A percentile compares a stretch with the other conserved stretches of the same genome.
Evolutionary conservation across 129 eudicot species (phyloP).

Genomic region (Flaveria ramosissima): DNA sequence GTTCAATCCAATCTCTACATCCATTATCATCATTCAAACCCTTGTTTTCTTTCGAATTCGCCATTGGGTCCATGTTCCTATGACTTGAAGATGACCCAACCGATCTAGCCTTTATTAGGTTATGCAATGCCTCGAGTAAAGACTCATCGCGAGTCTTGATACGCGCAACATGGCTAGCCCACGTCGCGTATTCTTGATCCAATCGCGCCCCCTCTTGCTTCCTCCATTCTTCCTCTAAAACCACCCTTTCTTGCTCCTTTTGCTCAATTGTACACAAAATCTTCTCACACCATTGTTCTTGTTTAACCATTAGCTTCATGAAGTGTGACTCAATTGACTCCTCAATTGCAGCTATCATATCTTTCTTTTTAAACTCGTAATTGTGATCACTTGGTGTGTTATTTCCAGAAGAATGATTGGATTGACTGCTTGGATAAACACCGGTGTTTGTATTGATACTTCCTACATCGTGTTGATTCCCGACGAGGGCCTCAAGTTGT

Average conservation of each 20-base stretch:
- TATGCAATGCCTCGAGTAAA: slow-evolving; percentile 67
- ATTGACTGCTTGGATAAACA: slow-evolving; percentile 47
- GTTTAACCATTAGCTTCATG: slow-evolving; percentile 75
- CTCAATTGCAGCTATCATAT: slow-evolving; percentile 49
- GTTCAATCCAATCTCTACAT: slow-evolving; percentile 51
- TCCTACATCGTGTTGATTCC: slow-evolving; percentile 37
- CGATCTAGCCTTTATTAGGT: slow-evolving; percentile 46
- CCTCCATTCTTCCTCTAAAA: slow-evolving; percentile 86
- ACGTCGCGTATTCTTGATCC: slow-evolving; percentile 65
- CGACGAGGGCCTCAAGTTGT: slow-evolving; percentile 92
- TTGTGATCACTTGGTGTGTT: slow-evolving; percentile 5
- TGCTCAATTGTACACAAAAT: slow-evolving; percentile 72
- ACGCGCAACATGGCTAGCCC: slow-evolving; percentile 82
- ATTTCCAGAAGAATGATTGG: slow-evolving; percentile 56
- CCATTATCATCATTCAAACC: slow-evolving; percentile 8
- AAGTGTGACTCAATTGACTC: slow-evolving; percentile 50
- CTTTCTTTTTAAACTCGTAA: slow-evolving; percentile 59
- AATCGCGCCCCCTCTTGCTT: slow-evolving; percentile 64
- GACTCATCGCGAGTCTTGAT: slow-evolving; percentile 78
- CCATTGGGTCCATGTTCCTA: neutral
- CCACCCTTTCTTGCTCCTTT: slow-evolving; percentile 69
- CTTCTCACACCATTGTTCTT: slow-evolving; percentile 73
- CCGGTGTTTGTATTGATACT: neutral
- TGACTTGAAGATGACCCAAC: slow-evolving; percentile 29
- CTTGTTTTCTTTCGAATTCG: slow-evolving; percentile 17